Evolutionary conservation across 2,329 filamentous ascomycete genomes (phyloP).

Genomic region (Stagonosporopsis vannaccii): DNA sequence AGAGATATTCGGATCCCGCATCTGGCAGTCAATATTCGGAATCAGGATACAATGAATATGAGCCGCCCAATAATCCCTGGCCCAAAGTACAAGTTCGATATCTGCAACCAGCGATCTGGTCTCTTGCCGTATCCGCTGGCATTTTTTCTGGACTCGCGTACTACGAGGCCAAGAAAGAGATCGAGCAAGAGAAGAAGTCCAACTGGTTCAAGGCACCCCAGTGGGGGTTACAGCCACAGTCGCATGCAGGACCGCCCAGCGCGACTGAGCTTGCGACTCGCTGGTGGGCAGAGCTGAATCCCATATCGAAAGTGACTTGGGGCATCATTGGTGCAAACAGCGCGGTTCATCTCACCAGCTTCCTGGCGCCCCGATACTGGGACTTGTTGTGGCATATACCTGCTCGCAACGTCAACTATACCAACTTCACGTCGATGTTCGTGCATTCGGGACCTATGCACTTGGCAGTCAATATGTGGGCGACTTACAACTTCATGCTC

Average conservation of each 20-base stretch:
- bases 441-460: slow-evolving; percentile 35
- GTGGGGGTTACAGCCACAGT: slow-evolving; percentile 21
- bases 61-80: slow-evolving; percentile 9
- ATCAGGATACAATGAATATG: slow-evolving; percentile 4
- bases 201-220: slow-evolving; percentile 29
- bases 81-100: slow-evolving; percentile 32
- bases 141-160: slow-evolving; percentile 41
- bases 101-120: slow-evolving; percentile 41
- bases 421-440: slow-evolving; percentile 40
- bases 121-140: slow-evolving; percentile 34
- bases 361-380: slow-evolving; percentile 35
- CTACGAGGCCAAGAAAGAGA: slow-evolving; percentile 36
- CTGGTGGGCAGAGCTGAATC: slow-evolving; percentile 34
- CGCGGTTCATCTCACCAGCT: slow-evolving; percentile 36
- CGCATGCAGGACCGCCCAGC: slow-evolving; percentile 28
- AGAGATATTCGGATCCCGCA: not conserved
- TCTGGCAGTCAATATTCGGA: slow-evolving; percentile 8
- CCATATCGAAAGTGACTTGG: slow-evolving; percentile 37
- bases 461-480: slow-evolving; percentile 40
- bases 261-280: slow-evolving; percentile 37
- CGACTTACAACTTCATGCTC: slow-evolving; percentile 41
- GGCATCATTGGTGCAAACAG: slow-evolving; percentile 41
- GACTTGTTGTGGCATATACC: slow-evolving; percentile 41
- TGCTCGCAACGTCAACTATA: slow-evolving; percentile 38
- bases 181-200: slow-evolving; percentile 29